Evolutionary conservation across 805 yeast genomes (phyloP), one percentile per base, ranked within the genome.

Genomic region (Komagataella phaffii): DNA sequence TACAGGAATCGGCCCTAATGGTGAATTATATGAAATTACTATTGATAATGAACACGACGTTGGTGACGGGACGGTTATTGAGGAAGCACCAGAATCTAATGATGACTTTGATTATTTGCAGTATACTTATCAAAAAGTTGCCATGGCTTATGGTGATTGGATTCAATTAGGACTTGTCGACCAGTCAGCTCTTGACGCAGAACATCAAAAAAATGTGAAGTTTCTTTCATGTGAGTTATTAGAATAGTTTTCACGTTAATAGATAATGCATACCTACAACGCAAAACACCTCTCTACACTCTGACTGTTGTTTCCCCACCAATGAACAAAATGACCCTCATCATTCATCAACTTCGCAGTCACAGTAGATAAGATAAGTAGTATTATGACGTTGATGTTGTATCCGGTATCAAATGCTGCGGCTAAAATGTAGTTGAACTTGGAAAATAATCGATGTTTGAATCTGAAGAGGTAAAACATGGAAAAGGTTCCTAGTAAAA

Each of bases 41-140:
- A 58, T 55, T 49, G 67, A 64, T 44, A 60, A 58, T 6, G 69
- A 63, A 47, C 59, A 62, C 19, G 66, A 63, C 44, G 62, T 60
- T 48, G 59, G 64, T 44, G 59, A 60, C 44, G 64, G 62, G 17
- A 49, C 46, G 3, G 61, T 54, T 7, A 58, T 52, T 2, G 59
- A 56, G 7, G 61, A 56, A 6, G 69, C 60, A 2, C 45, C 47
- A 8, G 70, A 61, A 19, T 59, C 59, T 30, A 72, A 64, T 53
- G 95, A 85, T 57, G 77, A 79, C 46, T 91, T 93, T 60, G 89
- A 89, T 62, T 88, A 88, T 64, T 63, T 86, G 55, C 73, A 75
- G 54, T 93, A 90, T 64, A 71, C 93, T 7, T 73, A 74, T 49
- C 88, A 90, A 56, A 91, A 90, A 67, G 73, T 84, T 12, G 80